phyloP scores from a whole-genome alignment of 257 asterid species.

The Misopates orontium region DNA sequence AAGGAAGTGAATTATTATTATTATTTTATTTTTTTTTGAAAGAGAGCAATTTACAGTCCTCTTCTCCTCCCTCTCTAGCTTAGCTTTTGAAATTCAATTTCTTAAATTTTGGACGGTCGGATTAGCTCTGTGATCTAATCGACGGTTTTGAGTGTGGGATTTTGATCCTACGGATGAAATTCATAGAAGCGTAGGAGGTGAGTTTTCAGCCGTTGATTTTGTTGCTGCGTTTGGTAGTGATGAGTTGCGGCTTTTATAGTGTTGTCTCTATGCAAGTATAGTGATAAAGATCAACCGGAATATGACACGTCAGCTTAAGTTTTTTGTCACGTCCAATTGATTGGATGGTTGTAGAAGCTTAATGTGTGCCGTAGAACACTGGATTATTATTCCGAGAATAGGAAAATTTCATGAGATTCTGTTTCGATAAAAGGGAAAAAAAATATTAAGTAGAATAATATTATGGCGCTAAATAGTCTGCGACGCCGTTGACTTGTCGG shows the following conservation, averaged over 20 bases:
- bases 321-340: constrained; percentile 7
- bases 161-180: constrained; percentile 45
- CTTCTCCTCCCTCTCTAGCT: constrained; percentile 81
- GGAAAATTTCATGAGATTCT: not conserved
- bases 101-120: constrained; percentile 49
- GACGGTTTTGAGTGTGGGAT: constrained; percentile 24
- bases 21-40: constrained; percentile 23
- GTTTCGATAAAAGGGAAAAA: constrained; percentile 1
- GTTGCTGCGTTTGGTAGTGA: too few species aligned
- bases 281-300: too few species aligned
- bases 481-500: constrained; percentile 43
- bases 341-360: constrained; percentile 7
- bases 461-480: constrained; percentile 43
- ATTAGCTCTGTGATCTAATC: constrained; percentile 36
- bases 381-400: too few species aligned
- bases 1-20: constrained; percentile 11
- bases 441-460: constrained; percentile 16
- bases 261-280: not conserved
- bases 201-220: constrained; percentile 37
- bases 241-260: not conserved
- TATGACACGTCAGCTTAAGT: not conserved
- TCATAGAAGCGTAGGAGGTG: constrained; percentile 42
- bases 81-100: constrained; percentile 90
- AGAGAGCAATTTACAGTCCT: constrained; percentile 30
- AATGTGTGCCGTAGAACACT: constrained; percentile 13